These are phyloP conservation scores for Kwoniella shivajii DNA, from an alignment of 1,284 basidiomycete species.

Conservation along the genomic window DNA sequence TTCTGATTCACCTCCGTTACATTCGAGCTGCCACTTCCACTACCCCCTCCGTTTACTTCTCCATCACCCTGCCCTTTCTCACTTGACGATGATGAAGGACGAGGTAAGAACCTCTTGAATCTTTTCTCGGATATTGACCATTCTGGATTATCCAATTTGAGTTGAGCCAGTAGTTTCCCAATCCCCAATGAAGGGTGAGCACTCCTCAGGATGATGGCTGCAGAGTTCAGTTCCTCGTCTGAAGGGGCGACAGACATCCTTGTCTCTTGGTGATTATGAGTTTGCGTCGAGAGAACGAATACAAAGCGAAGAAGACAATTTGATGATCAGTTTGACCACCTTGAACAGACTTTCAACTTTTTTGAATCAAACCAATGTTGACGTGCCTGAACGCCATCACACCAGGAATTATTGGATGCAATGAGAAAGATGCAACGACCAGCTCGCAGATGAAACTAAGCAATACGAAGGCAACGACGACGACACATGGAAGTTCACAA, in stretches of 20 bases:
- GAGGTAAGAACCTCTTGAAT: conserved; percentile 64
- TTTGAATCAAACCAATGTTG: too few species aligned
- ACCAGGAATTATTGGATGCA: too few species aligned
- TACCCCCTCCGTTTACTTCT: conserved; percentile 29
- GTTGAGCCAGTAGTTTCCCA: conserved; percentile 66
- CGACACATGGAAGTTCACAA: too few species aligned
- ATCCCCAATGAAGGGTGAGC: conserved; percentile 68
- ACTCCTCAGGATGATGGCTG: conserved; percentile 56
- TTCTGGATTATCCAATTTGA: conserved; percentile 63
- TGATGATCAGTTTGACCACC: too few species aligned
- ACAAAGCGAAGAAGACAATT: too few species aligned
- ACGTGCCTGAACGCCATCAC: too few species aligned
- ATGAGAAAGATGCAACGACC: too few species aligned
- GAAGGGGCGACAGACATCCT: conserved; percentile 14
- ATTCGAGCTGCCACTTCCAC: conserved; percentile 22
- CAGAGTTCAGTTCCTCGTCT: conserved; percentile 59
- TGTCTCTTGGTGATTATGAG: too few species aligned
- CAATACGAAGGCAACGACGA: too few species aligned
- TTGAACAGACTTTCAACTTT: too few species aligned
- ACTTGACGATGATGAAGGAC: neutral
- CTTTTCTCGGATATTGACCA: conserved; percentile 83
- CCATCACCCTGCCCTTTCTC: neutral
- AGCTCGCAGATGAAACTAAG: too few species aligned
- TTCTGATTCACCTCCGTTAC: conserved; percentile 7
- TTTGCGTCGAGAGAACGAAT: too few species aligned